Evolutionary conservation across 169 alveolate genomes (phyloP), one percentile per base, ranked within the genome.

Genomic region (Cyclospora cayetanensis): DNA sequence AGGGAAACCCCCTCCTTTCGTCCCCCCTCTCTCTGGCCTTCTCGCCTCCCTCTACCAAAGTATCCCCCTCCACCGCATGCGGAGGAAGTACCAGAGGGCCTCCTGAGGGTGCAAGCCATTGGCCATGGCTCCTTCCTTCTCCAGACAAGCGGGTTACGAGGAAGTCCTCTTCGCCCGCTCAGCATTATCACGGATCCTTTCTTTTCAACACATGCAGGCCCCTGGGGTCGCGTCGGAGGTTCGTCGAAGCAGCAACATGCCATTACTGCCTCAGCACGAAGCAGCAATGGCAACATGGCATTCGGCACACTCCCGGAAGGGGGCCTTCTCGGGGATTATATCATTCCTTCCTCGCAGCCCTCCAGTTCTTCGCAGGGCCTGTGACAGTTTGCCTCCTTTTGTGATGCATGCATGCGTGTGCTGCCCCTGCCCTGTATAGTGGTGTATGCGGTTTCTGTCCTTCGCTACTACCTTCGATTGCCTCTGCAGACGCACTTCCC

Each of bases 61-160:
- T 7, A 15, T 7, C 55, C 55, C 55, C 55, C 55, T 15, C 55
- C 55, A 9, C 55, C 55, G 7, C 22, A 46, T 7, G 55, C 55
- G 15, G 55, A 7, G 15, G 55, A 46, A 9, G 15, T 46, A 7
- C 55, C 55, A 7, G 55, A 46, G 55, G 55, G 55, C 55, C 55
- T 46, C 55, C 72, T 79, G 43, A 55, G 89, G 27, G 72, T 79
- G 50, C 74, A 79, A 2, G 68, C 74, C 15, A 11, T 79, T 7
- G 89, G 89, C 52, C 89, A 79, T 50, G 89, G 89, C 15, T 46
- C 89, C 37, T 79, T 79, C 27, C 72, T 79, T 5, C 70, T 79
- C 27, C 89, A 79, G 89, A 39, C 68, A 12, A 29, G 72, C 39
- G 89, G 89, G 55, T 7, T 15, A 7, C 55, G 22, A 7, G 55